Evolutionary conservation across 495 filamentous ascomycete genomes (phyloP).

Genomic region (Lentithecium fluviatile): DNA sequence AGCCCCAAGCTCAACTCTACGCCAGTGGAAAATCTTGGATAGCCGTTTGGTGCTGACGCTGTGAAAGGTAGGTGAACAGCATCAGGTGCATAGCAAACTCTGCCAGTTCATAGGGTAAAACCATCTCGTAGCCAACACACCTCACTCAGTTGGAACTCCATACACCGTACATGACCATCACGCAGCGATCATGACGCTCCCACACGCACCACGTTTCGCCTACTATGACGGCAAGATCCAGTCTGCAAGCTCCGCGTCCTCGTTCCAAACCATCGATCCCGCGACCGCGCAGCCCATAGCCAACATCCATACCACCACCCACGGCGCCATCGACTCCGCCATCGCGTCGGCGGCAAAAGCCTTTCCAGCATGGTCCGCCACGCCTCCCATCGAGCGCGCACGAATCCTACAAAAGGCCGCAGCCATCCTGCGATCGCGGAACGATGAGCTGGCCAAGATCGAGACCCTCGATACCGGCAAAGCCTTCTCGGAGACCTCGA

Average conservation of each 20-base stretch:
- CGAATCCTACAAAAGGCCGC: conserved; percentile 36
- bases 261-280: conserved; percentile 68
- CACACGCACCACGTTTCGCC: conserved; percentile 53
- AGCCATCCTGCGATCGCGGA: conserved; percentile 31
- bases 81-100: neutral
- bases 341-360: conserved; percentile 31
- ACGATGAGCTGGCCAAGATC: conserved; percentile 28
- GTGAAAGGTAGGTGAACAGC: too few species aligned
- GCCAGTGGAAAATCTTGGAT: too few species aligned
- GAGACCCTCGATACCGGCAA: conserved; percentile 49
- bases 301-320: conserved; percentile 31
- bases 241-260: conserved; percentile 56
- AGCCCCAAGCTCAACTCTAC: too few species aligned
- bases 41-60: too few species aligned
- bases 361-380: conserved; percentile 34
- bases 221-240: conserved; percentile 68
- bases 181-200: conserved; percentile 40
- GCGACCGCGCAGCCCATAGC: conserved; percentile 63
- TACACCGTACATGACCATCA: too few species aligned
- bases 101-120: too few species aligned
- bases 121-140: neutral
- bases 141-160: too few species aligned
- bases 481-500: conserved; percentile 42
- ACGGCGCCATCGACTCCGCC: conserved; percentile 29
- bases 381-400: conserved; percentile 31